These are phyloP conservation scores for Ascochyta fabae DNA, from an alignment of 2,329 filamentous ascomycete genomes.

Conservation along the genomic window DNA sequence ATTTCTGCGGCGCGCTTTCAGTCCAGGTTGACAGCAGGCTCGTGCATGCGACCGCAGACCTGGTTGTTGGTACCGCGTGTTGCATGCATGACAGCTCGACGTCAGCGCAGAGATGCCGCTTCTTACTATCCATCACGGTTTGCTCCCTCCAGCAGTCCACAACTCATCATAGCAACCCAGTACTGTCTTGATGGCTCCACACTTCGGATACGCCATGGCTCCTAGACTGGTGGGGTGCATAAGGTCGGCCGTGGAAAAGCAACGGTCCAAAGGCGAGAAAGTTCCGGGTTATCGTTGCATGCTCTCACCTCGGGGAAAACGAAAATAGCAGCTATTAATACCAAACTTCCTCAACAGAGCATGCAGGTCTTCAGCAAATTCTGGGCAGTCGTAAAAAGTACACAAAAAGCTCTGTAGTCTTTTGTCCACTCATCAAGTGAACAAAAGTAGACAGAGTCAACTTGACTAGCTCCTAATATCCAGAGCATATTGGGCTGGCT, in stretches of 20 bases:
- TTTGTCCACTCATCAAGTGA: too few species aligned
- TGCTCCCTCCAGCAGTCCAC: not conserved
- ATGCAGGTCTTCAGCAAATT: too few species aligned
- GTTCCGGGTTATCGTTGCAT: slow-evolving; percentile 24
- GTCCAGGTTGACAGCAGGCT: not conserved
- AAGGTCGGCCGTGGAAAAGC: slow-evolving; percentile 30
- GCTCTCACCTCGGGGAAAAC: not conserved
- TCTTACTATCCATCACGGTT: not conserved
- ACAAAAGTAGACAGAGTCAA: too few species aligned
- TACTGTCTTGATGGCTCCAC: slow-evolving; percentile 2
- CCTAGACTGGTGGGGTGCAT: slow-evolving; percentile 26
- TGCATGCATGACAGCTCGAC: slow-evolving; percentile 7
- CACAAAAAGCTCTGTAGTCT: too few species aligned
- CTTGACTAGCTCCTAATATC: too few species aligned
- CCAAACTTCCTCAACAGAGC: too few species aligned
- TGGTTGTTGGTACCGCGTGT: slow-evolving; percentile 6
- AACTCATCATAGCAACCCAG: not conserved
- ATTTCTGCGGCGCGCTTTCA: not conserved
- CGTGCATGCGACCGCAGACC: slow-evolving; percentile 7
- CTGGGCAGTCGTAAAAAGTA: too few species aligned
- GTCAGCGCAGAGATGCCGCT: not conserved
- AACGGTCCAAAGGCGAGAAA: slow-evolving; percentile 34
- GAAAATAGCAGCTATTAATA: too few species aligned
- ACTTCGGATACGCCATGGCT: slow-evolving; percentile 7
- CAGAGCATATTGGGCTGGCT: too few species aligned